Evolutionary conservation across 106 monocot genomes (phyloP).

Genomic region (Phalaenopsis equestris): DNA sequence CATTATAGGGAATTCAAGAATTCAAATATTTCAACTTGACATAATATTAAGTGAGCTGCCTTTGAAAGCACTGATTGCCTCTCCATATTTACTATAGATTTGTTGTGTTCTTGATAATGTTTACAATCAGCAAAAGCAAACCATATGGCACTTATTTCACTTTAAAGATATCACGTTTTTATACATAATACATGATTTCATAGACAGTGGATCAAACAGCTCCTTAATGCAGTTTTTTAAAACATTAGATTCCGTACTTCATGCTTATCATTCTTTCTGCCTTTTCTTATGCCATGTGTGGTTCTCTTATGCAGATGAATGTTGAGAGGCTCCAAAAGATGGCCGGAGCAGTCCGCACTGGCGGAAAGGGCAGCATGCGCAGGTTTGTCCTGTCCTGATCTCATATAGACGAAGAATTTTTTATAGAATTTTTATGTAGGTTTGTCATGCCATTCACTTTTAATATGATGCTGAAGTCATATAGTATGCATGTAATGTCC

Average conservation of each 20-base stretch:
- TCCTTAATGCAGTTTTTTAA: neutral
- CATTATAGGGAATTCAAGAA: neutral
- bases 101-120: neutral
- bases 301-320: conserved; percentile 18
- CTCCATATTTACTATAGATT: neutral
- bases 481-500: neutral
- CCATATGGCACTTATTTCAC: neutral
- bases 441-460: neutral
- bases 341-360: conserved; percentile 29
- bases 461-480: neutral
- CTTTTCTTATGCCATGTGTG: neutral
- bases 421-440: neutral
- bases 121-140: neutral
- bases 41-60: neutral
- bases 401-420: neutral
- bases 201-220: neutral
- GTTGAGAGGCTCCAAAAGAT: conserved; percentile 23
- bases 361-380: conserved; percentile 31
- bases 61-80: neutral
- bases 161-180: neutral
- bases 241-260: neutral
- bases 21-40: neutral
- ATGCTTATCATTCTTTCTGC: neutral
- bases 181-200: neutral
- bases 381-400: conserved; percentile 9